phyloP scores from a whole-genome alignment of 768 basidiomycete genomes.

The Hygrocybe punicea region DNA sequence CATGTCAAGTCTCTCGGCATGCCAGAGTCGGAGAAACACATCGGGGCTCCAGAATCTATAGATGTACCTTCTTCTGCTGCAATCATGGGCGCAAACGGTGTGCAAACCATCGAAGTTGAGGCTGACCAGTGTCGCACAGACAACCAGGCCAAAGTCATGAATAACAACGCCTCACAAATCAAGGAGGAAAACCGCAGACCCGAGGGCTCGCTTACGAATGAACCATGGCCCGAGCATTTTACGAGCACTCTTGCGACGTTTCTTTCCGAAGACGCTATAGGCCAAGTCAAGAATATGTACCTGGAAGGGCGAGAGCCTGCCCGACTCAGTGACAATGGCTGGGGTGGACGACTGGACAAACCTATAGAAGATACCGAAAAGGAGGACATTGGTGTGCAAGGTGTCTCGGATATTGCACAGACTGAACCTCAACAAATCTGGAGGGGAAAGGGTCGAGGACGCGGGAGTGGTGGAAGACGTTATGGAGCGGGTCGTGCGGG shows the following conservation, averaged over 20 bases:
- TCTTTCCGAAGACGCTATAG: constrained; percentile 58
- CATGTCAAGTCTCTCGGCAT: constrained; percentile 75
- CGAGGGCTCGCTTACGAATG: too few species aligned
- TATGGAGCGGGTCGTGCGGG: constrained; percentile 49
- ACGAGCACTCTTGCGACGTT: constrained; percentile 54
- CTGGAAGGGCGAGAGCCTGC: constrained; percentile 81
- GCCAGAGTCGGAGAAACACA: constrained; percentile 56
- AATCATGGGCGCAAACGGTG: constrained; percentile 13
- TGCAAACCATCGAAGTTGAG: constrained; percentile 17
- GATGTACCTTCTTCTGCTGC: constrained; percentile 15
- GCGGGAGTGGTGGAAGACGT: constrained; percentile 40
- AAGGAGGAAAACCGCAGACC: constrained; percentile 21
- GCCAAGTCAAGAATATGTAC: constrained; percentile 66
- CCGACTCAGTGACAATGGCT: constrained; percentile 68
- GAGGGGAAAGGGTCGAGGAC: constrained; percentile 35
- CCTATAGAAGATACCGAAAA: constrained; percentile 20
- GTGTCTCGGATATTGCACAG: background rate
- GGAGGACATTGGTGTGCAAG: background rate
- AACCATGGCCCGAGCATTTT: constrained; percentile 67
- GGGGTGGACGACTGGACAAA: constrained; percentile 52
- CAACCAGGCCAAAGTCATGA: constrained; percentile 1
- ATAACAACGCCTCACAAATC: constrained; percentile 10
- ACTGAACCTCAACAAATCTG: constrained; percentile 21
- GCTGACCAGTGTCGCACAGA: too few species aligned
- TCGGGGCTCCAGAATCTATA: constrained; percentile 20